These are phyloP conservation scores for Craspedostauros australis DNA, from an alignment of 108 stramenopile genomes.

Conservation along the genomic window DNA sequence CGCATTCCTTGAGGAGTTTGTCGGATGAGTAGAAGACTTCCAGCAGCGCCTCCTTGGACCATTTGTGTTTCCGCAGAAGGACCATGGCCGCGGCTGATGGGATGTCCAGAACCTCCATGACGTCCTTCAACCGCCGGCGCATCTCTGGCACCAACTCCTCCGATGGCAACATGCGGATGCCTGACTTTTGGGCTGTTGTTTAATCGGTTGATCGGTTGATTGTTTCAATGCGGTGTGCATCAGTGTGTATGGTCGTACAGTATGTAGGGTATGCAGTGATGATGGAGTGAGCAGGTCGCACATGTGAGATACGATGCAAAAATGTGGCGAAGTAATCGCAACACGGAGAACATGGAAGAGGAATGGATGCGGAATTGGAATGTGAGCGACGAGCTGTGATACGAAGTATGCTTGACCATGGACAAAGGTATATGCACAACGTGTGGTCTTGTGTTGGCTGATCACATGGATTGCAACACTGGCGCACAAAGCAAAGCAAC, in stretches of 20 bases:
- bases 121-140: slow-evolving; percentile 60
- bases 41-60: slow-evolving; percentile 89
- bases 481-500: too few species aligned
- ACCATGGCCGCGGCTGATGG: slow-evolving; percentile 70
- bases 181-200: slow-evolving; percentile 14
- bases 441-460: too few species aligned
- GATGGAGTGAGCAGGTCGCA: background rate
- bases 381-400: too few species aligned
- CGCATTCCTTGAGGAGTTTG: slow-evolving; percentile 54
- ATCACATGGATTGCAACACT: too few species aligned
- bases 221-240: too few species aligned
- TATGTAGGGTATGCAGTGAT: background rate
- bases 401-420: too few species aligned
- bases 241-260: background rate
- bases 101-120: slow-evolving; percentile 77
- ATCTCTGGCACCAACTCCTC: slow-evolving; percentile 66
- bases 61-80: slow-evolving; percentile 84
- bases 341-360: background rate
- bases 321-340: background rate
- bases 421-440: too few species aligned
- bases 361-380: too few species aligned
- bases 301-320: background rate
- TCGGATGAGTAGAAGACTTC: slow-evolving; percentile 76
- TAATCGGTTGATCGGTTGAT: too few species aligned
- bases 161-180: slow-evolving; percentile 67